These are phyloP conservation scores for Microcyclospora tardicrescens DNA, from an alignment of 2,329 filamentous ascomycete genomes.

Conservation along the genomic window DNA sequence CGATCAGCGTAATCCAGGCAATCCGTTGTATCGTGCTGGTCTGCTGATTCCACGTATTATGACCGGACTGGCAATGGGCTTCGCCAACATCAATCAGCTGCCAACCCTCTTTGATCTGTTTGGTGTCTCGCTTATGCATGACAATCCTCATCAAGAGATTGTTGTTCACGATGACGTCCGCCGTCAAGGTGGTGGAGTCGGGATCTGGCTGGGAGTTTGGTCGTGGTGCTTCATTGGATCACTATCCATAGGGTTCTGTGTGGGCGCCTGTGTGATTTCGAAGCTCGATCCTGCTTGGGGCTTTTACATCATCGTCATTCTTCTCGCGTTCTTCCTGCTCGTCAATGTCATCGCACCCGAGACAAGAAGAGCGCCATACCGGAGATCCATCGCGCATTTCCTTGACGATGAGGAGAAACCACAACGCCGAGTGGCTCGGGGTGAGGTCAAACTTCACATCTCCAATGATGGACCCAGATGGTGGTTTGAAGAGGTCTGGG, in stretches of 20 bases:
- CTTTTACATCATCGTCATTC: constrained; percentile 59
- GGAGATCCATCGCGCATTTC: constrained; percentile 55
- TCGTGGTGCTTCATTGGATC: constrained; percentile 65
- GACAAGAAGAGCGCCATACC: constrained; percentile 54
- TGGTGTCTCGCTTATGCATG: constrained; percentile 60
- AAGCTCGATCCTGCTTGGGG: constrained; percentile 55
- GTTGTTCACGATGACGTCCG: constrained; percentile 55
- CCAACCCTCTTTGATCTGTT: constrained; percentile 61
- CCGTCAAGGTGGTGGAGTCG: constrained; percentile 64
- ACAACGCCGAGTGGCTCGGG: constrained; percentile 48
- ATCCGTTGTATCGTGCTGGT: constrained; percentile 43
- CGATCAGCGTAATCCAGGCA: constrained; percentile 42
- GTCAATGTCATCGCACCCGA: constrained; percentile 62
- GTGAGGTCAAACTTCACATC: constrained; percentile 66
- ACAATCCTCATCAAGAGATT: constrained; percentile 58
- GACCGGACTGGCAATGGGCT: constrained; percentile 57
- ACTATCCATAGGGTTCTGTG: constrained; percentile 56
- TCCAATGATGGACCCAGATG: constrained; percentile 57
- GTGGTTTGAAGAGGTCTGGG: constrained; percentile 66
- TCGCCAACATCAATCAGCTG: constrained; percentile 66
- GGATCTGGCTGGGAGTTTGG: constrained; percentile 68
- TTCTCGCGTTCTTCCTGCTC: constrained; percentile 51
- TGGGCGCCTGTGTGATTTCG: constrained; percentile 59
- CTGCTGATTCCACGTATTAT: constrained; percentile 51
- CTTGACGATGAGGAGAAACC: constrained; percentile 35